Percentiles rank a stretch among this genome's conserved stretches.
These are phyloP conservation scores for Aureobasidium sp. DNA, from an alignment of 2,329 filamentous ascomycete genomes.

Conservation along the genomic window DNA sequence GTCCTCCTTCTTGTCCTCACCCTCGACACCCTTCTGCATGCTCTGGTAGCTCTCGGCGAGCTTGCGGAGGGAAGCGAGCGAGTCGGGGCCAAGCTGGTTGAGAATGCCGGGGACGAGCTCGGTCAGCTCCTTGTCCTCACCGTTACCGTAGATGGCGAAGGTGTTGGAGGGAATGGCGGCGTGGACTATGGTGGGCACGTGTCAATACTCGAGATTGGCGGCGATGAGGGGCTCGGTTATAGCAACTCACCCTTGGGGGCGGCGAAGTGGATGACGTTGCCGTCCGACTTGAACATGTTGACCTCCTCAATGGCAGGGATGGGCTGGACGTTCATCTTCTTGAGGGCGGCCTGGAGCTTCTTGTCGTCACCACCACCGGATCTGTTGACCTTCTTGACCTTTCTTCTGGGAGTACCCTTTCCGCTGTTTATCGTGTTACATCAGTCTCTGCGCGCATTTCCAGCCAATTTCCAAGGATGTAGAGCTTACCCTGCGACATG, in stretches of 20 bases:
- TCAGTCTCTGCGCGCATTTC: constrained; percentile 13
- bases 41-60: constrained; percentile 99
- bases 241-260: constrained; percentile 79
- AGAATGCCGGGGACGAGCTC: constrained; percentile 99
- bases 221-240: neutral
- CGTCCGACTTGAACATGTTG: constrained; percentile 99
- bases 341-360: constrained; percentile 94
- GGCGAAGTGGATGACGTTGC: constrained; percentile 99
- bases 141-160: constrained; percentile 98
- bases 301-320: constrained; percentile 99
- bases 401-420: constrained; percentile 96
- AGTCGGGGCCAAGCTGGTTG: constrained; percentile 98
- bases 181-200: constrained; percentile 59
- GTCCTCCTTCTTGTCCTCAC: constrained; percentile 66
- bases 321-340: constrained; percentile 99
- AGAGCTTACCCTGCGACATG: constrained; percentile 24
- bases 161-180: constrained; percentile 96
- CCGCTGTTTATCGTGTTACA: constrained; percentile 48
- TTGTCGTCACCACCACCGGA: constrained; percentile 94
- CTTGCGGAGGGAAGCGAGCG: constrained; percentile 93
- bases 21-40: constrained; percentile 85
- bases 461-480: neutral
- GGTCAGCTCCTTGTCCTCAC: constrained; percentile 99
- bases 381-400: constrained; percentile 96
- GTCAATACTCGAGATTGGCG: neutral